These are phyloP conservation scores for Erysimum cheiranthoides DNA, from an alignment of 345 rosid species.

Conservation along the genomic window DNA sequence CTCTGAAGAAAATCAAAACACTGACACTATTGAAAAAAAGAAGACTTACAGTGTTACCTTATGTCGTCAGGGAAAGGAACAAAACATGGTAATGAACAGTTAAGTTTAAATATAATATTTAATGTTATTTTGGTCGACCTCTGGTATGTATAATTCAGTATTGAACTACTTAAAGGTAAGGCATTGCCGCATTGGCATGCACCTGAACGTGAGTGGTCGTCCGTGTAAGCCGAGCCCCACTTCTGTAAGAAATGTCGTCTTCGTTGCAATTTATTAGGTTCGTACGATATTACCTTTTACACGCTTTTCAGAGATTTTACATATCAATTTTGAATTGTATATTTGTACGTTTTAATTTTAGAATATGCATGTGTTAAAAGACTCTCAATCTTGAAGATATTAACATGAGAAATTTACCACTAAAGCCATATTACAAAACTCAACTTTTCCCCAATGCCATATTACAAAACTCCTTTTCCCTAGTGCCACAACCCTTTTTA, in stretches of 20 bases:
- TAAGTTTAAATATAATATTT: neutral
- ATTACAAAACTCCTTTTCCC: too few species aligned
- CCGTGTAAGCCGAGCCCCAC: slow-evolving; percentile 46
- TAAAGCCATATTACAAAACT: too few species aligned
- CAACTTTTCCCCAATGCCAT: too few species aligned
- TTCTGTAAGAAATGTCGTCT: slow-evolving; percentile 40
- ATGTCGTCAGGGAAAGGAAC: slow-evolving; percentile 34
- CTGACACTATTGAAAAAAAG: slow-evolving; percentile 28
- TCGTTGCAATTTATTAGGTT: slow-evolving; percentile 36
- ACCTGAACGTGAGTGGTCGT: slow-evolving; percentile 42
- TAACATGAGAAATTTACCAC: too few species aligned
- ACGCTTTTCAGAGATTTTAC: slow-evolving; percentile 3
- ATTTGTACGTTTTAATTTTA: neutral
- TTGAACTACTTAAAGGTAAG: slow-evolving; percentile 23
- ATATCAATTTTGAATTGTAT: slow-evolving; percentile 1
- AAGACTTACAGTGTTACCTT: slow-evolving; percentile 28
- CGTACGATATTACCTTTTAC: slow-evolving; percentile 35
- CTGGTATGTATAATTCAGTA: slow-evolving; percentile 7
- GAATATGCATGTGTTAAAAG: neutral
- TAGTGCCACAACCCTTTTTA: too few species aligned
- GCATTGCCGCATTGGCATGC: slow-evolving; percentile 36
- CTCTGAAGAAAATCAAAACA: slow-evolving; percentile 23
- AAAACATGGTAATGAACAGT: slow-evolving; percentile 31
- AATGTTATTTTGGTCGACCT: slow-evolving; percentile 12
- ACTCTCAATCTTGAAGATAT: neutral